Percentiles rank a stretch among this genome's conserved stretches.
Evolutionary conservation across 306 rosid species (phyloP).

Genomic region (Inga leiocalycina): DNA sequence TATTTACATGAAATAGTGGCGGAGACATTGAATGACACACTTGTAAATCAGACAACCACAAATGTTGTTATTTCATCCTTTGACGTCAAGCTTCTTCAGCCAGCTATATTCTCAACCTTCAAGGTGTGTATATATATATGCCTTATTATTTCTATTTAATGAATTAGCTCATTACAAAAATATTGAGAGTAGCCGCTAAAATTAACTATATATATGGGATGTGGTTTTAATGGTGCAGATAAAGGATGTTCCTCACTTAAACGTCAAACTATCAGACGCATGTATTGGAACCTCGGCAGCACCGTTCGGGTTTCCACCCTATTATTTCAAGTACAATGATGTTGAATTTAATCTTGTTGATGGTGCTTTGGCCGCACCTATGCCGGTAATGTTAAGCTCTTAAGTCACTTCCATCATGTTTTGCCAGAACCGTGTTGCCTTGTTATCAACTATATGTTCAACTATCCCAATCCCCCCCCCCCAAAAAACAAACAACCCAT

Average conservation of each 20-base stretch:
- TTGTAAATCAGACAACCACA: slow-evolving; percentile 2
- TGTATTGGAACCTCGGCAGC: slow-evolving; percentile 6
- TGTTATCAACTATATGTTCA: no score
- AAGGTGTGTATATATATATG: no score
- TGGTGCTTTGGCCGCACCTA: not conserved
- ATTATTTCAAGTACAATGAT: not conserved
- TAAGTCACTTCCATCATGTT: no score
- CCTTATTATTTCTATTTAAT: not conserved
- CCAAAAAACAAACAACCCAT: no score
- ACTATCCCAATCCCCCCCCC: no score
- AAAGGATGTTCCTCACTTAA: not conserved
- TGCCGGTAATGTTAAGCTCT: not conserved
- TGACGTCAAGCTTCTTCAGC: slow-evolving; percentile 9
- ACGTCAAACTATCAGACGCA: not conserved
- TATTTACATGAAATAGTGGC: not conserved
- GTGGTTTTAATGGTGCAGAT: not conserved
- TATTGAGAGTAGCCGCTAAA: not conserved
- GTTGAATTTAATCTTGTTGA: slow-evolving; percentile 8
- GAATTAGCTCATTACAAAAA: not conserved
- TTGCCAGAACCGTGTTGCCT: no score
- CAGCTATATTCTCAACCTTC: slow-evolving; percentile 3
- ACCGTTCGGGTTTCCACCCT: not conserved
- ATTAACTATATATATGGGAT: no score
- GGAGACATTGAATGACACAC: not conserved
- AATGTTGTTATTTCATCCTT: slow-evolving; percentile 8